These are phyloP conservation scores for Suhomyces sp. DNA, from an alignment of 805 yeast species.

Conservation along the genomic window DNA sequence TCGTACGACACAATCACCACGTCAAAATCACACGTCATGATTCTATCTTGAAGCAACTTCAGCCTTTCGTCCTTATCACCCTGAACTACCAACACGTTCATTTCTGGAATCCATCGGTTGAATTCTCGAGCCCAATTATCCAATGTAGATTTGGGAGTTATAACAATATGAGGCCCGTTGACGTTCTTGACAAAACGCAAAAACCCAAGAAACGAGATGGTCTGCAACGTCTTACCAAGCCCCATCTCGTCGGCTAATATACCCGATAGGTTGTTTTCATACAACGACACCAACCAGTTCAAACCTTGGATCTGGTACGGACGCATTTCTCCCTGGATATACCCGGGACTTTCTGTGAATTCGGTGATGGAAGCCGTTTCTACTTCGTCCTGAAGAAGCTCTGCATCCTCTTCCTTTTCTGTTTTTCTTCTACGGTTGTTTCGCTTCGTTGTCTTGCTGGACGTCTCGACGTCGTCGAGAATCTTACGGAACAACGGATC, in stretches of 20 bases:
- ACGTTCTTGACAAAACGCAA: conserved; percentile 57
- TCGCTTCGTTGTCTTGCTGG: background rate
- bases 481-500: conserved; percentile 58
- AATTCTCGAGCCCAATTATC: conserved; percentile 82
- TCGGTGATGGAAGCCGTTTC: conserved; percentile 37
- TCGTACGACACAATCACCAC: conserved; percentile 72
- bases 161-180: conserved; percentile 71
- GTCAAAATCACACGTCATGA: conserved; percentile 65
- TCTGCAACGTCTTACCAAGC: conserved; percentile 76
- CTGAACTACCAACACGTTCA: conserved; percentile 63
- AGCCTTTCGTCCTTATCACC: conserved; percentile 72
- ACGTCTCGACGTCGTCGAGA: conserved; percentile 36
- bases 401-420: conserved; percentile 77
- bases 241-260: conserved; percentile 88
- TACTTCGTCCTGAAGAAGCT: conserved; percentile 57
- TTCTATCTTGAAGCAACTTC: conserved; percentile 46
- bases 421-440: conserved; percentile 58
- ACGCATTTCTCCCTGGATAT: conserved; percentile 58
- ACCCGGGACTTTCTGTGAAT: conserved; percentile 50
- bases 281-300: conserved; percentile 71
- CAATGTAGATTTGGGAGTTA: conserved; percentile 77
- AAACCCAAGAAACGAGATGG: conserved; percentile 73
- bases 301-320: conserved; percentile 79
- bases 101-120: conserved; percentile 77
- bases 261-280: conserved; percentile 68